Evolutionary conservation across 257 asterid genomes (phyloP), one percentile per base, ranked within the genome.

Genomic region (Eucommia ulmoides): DNA sequence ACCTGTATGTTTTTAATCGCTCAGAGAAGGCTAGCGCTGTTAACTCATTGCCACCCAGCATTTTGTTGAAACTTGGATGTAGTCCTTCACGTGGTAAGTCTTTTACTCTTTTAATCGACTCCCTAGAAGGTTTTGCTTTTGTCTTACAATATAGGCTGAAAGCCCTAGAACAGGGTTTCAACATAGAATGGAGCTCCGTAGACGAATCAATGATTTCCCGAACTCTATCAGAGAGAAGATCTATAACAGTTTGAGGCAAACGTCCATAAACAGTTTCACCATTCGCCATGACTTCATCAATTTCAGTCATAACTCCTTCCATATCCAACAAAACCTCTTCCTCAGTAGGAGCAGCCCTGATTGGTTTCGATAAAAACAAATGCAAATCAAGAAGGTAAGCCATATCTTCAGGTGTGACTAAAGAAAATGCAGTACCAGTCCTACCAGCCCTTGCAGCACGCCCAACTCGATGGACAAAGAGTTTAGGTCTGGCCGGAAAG

Each of bases 381-480:
- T 91, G 98, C 63, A 91, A 96, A 79, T 91, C 98, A 59, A 91
- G 68, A 20, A 91, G 49, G 47, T 71, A 67, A 41, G 96, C 77
- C 96, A 86, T 77, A 61, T 86, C 98, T 64, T 91, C 98, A 7
- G 80, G 52, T 23, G 98, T 83, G 52, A 86, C 73, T 29, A 91
- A 74, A 56, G 95, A 91, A 72, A 69, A 91, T 18, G 98, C 69
- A 58, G 96, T 71, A 45, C 98, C 95, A 7, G 78, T 73, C 14
- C 95, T 92, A 58, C 98, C 98, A 35, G 98, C 98, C 74, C 98
- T 81, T 41, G 98, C 98, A 58, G 86, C 98, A 62, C 96, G 74
- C n/a, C 98, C 98, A 20, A 91, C 98, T 24, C 98, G 87, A 71
- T 91, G 98, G 64, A 91, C 82, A 64, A 91, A 91, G 52, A 91